Conservation (phyloP, 106 monocot genomes). For the Alisma plantagoaquatica region DNA sequence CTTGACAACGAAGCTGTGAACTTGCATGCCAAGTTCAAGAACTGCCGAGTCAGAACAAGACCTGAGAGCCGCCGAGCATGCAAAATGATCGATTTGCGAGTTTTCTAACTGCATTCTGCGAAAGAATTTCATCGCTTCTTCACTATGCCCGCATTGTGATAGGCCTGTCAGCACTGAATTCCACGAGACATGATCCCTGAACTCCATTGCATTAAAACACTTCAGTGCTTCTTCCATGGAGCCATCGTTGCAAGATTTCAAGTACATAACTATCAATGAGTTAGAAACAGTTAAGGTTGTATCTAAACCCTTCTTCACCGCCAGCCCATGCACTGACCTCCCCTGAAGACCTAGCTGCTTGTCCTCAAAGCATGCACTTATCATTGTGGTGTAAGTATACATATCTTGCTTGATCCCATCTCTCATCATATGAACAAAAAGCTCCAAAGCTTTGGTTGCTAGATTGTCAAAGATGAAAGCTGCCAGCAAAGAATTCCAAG, state of each 20-base stretch:
- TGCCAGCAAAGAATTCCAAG: conserved; percentile 73
- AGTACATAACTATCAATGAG: conserved; percentile 60
- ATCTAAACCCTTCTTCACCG: conserved; percentile 37
- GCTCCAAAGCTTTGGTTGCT: conserved; percentile 16
- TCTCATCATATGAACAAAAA: conserved; percentile 37
- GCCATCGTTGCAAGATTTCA: conserved; percentile 18
- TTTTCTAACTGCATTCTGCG: conserved; percentile 27
- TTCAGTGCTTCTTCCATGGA: conserved; percentile 42
- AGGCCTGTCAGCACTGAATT: conserved; percentile 64
- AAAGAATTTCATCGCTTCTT: conserved; percentile 64
- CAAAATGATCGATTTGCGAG: conserved; percentile 36
- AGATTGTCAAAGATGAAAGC: conserved; percentile 36
- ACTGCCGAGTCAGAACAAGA: conserved; percentile 69
- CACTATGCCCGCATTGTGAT: conserved; percentile 40
- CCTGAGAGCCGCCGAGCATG: conserved; percentile 50
- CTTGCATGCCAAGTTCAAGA: conserved; percentile 48
- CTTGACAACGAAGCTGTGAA: conserved; percentile 37
- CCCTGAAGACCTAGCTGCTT: conserved; percentile 18
- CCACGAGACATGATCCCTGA: conserved; percentile 59
- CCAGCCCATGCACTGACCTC: conserved; percentile 37
- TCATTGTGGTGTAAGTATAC: conserved; percentile 56
- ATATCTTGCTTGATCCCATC: conserved; percentile 28
- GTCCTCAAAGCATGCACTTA: conserved; percentile 42
- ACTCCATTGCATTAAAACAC: conserved; percentile 41
- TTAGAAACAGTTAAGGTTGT: conserved; percentile 29